Base-by-base conservation (phyloP, 495 filamentous ascomycete species). In the Aspergillus cavernicola region DNA sequence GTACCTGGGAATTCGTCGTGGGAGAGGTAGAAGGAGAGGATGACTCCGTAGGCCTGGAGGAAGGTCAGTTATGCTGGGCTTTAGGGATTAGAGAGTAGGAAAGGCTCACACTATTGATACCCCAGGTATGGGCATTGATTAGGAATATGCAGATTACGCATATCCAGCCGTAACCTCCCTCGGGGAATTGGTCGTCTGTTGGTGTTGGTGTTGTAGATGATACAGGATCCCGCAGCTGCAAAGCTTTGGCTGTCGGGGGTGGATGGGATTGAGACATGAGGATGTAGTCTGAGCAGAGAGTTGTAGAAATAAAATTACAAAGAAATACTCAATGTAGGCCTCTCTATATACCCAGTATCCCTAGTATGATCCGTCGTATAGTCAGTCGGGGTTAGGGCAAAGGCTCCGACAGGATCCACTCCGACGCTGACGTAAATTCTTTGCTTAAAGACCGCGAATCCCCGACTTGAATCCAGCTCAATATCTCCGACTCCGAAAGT, bases 101-200 rank as follows among this genome's bases (percentile, higher is more conserved):
- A n/a, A 16, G n/a, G 32, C 73, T 43, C 62, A 79, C 75, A 49
- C 72, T 73, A 53, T 80, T 81, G 24, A 85, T 62, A 4, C 82
- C 83, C 82, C 82, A 85, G 4, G 80, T 80, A 60, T 80, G 79
- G 29, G 76, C 78, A 52, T 85, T 85, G 20, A 84, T 66, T 19
- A 78, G 49, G 62, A 81, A 81, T 1, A 72, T 63, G 52, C 74
- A 76, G 24, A 63, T 73, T 13, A 80, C 76, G 50, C 70, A 73
- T 16, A 85, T 72, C 83, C 82, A 86, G 19, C 81, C 81, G 57
- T 83, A 84, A 1, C 80, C 81, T 10, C 81, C 81, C 52, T 84
- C 76, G 0, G 80, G 80, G 12, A 35, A 35, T 35, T 38, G 32
- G 32, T 3, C 24, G 24, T 28, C 24, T 28, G 24, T 9, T 28